Evolutionary conservation across 1,284 basidiomycete species (phyloP), one percentile per base, ranked within the genome.

Genomic region (Coniferiporia sulphurascens): DNA sequence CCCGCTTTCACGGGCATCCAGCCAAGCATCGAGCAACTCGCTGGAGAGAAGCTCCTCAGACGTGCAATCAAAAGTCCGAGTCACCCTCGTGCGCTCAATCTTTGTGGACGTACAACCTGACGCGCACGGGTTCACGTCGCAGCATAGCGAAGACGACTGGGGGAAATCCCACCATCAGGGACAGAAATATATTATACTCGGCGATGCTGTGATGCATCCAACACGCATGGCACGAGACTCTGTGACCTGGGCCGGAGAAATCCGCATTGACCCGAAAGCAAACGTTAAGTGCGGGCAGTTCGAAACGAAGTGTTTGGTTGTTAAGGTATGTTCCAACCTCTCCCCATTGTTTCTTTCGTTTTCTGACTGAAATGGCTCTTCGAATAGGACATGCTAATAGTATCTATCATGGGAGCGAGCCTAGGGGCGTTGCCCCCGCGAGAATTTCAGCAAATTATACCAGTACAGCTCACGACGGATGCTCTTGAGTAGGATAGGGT

Each of bases 401-500:
- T 62, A n/a, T 62, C 61, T 9, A 48, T 62, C n/a, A 45, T 32
- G 36, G 41, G 55, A 15, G 52, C 61, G 15, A 50, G 22, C 17
- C 17, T 19, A 8, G 53, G 41, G n/a, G 41, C 13, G 27, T 50
- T 57, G 4, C 27, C 46, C 34, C 49, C 38, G 44, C 34, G 36
- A 19, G 56, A 61, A 10, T 51, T 62, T 22, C 61, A 48, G 41
- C 61, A 59, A 35, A 50, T 55, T 27, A 62, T 62, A 17, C 61
- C 61, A n/a, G 35, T 62, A 17, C 56, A 56, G 36, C 50, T 62
- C 7, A 62, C 61, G 13, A 62, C 61, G n/a, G 61, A 62, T 48
- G 21, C 48, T 19, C 59, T 54, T 35, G 46, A 21, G 38, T 15
- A 41, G 15, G 38, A 27, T 27, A 27, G 27, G 27, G 27, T 27